Base-by-base conservation (phyloP, 2,329 filamentous ascomycete genomes). In the Exophiala mesophila region DNA sequence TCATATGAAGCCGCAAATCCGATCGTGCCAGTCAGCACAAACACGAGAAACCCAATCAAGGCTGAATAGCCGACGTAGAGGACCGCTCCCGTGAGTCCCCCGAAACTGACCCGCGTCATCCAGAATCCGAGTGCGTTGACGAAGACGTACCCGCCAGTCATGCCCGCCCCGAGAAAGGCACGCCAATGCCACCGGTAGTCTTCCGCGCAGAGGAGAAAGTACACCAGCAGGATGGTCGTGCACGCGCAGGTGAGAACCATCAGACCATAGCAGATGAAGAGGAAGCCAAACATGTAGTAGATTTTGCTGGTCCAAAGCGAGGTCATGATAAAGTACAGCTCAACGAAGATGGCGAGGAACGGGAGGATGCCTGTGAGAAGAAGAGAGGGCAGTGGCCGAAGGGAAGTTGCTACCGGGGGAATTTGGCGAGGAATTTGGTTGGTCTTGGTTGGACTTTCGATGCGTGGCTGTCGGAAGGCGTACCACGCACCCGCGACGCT, bases 161-260 rank as follows among this genome's bases (percentile, higher is more conserved):
- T 90, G 45, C 92, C 92, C 1, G 88, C 88, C 2, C 88, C 90
- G 46, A 88, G 76, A 70, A 98, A 98, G 4, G 88, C 83, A 39
- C 92, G 80, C 92, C 92, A 98, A 58, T 97, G 92, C 92, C 92
- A 98, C 64, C 95, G 85, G 68, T 98, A 98, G 67, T 98, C 92
- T 69, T 98, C 92, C 0, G 87, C 82, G 61, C 90, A 97, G 10
- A 98, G 80, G 55, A 98, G 64, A 72, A 97, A 97, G 68, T 98
- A 98, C 0, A 96, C 86, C 76, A 97, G 83, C 13, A 98, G 72
- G 6, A 97, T 82, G 1, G 92, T 97, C 29, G 94, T 90, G 1
- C 89, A 83, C 0, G 90, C 90, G 45, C 85, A 88, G 1, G 92
- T 97, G 57, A 95, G 85, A 56, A 97, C 88, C 88, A 98, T 96